Evolutionary conservation across 78 protist species (phyloP).

Genomic region (Anaeramoeba flamelloides): DNA sequence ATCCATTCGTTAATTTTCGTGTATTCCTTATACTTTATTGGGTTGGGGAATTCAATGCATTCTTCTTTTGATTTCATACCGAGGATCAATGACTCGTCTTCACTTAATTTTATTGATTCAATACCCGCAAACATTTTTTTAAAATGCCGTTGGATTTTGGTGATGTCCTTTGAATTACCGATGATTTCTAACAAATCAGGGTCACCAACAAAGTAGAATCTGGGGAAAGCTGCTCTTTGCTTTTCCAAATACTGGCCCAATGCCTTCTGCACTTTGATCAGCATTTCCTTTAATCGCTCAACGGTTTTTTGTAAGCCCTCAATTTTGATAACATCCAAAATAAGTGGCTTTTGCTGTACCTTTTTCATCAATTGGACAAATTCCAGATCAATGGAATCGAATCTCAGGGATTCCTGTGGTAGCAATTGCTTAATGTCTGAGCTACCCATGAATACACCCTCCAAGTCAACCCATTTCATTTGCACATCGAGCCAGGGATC

Average conservation of each 20-base stretch:
- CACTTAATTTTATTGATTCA: conserved; percentile 16
- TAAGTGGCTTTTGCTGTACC: conserved; percentile 29
- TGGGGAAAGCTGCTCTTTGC: conserved; percentile 79
- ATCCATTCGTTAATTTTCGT: conserved; percentile 67
- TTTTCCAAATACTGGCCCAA: conserved; percentile 84
- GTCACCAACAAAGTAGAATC: conserved; percentile 98
- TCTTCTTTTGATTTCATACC: conserved; percentile 66
- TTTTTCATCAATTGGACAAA: conserved; percentile 57
- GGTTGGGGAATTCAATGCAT: conserved; percentile 38
- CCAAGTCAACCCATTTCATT: conserved; percentile 83
- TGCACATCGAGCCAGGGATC: conserved; percentile 85
- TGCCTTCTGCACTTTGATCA: conserved; percentile 75
- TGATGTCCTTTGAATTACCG: conserved; percentile 53
- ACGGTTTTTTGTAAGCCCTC: conserved; percentile 42
- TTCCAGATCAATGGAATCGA: conserved; percentile 56
- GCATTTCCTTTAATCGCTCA: conserved; percentile 50
- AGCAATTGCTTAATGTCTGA: conserved; percentile 70
- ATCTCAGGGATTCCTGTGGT: conserved; percentile 58
- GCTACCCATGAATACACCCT: conserved; percentile 72
- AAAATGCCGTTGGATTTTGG: conserved; percentile 63
- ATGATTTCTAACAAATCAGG: conserved; percentile 93
- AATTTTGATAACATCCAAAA: conserved; percentile 55
- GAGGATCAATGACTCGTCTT: conserved; percentile 19
- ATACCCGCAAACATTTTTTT: conserved; percentile 81
- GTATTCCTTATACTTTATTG: conserved; percentile 20